Conservation (phyloP, 2,329 filamentous ascomycete species). For the Xylariaceae sp. region DNA sequence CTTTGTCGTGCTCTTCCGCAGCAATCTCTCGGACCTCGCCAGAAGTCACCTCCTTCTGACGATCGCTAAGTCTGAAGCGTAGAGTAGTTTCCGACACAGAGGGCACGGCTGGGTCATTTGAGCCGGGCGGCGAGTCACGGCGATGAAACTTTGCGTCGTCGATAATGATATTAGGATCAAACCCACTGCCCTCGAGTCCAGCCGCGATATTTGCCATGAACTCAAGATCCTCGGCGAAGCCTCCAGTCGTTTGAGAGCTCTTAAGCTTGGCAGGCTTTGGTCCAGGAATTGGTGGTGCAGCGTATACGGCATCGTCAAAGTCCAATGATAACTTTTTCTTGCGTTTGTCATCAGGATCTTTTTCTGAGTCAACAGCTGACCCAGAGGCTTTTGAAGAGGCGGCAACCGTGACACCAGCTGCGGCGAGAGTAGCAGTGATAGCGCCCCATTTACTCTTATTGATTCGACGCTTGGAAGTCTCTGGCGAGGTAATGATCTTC, state of each 20-base stretch:
- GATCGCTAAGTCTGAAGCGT: neutral
- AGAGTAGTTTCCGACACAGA: neutral
- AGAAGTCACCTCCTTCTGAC: conserved; percentile 41
- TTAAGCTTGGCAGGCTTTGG: conserved; percentile 50
- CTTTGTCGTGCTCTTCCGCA: conserved; percentile 31
- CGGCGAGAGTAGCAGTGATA: conserved; percentile 46
- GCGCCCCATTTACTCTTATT: conserved; percentile 46
- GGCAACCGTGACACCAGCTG: conserved; percentile 35
- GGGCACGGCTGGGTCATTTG: conserved; percentile 45
- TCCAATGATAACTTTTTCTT: conserved; percentile 32
- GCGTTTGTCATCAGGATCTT: conserved; percentile 11
- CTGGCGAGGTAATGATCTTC: conserved; percentile 29
- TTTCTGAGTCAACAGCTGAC: conserved; percentile 12
- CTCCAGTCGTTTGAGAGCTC: conserved; percentile 53
- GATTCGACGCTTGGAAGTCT: conserved; percentile 28
- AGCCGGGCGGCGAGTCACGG: conserved; percentile 58
- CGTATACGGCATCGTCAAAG: conserved; percentile 39
- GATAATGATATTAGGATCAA: conserved; percentile 65
- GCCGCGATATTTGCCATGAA: conserved; percentile 67
- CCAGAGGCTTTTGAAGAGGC: conserved; percentile 21
- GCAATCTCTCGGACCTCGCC: conserved; percentile 43
- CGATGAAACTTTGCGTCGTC: conserved; percentile 58
- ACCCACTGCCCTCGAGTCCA: conserved; percentile 62
- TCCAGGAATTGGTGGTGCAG: conserved; percentile 48
- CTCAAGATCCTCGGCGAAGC: conserved; percentile 61